These are phyloP conservation scores for Pichia inconspicua DNA, from an alignment of 1,139 yeast genomes.

Conservation along the genomic window DNA sequence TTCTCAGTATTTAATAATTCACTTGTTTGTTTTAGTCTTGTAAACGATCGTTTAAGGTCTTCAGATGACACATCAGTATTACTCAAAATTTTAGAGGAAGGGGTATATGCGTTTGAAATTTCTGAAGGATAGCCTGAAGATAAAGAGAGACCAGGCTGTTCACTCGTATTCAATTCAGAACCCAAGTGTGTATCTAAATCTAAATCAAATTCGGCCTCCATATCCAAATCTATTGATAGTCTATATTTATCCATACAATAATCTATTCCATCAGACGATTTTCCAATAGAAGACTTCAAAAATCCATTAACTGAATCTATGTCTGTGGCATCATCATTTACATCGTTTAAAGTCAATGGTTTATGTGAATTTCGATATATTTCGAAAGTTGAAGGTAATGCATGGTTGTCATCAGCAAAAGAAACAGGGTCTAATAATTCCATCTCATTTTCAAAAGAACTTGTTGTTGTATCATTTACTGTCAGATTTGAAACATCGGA, in stretches of 20 bases:
- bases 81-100: conserved; percentile 7
- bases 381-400: background rate
- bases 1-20: conserved; percentile 45
- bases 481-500: conserved; percentile 9
- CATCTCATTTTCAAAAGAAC: conserved; percentile 6
- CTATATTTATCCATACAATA: background rate
- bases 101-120: conserved; percentile 9
- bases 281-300: background rate
- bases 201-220: conserved; percentile 1
- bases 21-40: conserved; percentile 33
- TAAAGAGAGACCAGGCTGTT: background rate
- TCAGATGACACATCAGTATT: conserved; percentile 3
- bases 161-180: background rate
- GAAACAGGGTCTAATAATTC: conserved; percentile 8
- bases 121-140: background rate
- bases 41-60: conserved; percentile 18
- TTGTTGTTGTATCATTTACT: conserved; percentile 10
- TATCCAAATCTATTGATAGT: conserved; percentile 1
- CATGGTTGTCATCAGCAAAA: background rate
- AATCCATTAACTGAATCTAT: conserved; percentile 3
- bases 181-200: background rate
- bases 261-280: background rate
- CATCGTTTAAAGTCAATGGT: conserved; percentile 1
- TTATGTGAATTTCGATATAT: background rate
- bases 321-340: background rate